phyloP scores from a whole-genome alignment of 371 early-diverging fungal genomes.

The Phascolomyces articulosus region DNA sequence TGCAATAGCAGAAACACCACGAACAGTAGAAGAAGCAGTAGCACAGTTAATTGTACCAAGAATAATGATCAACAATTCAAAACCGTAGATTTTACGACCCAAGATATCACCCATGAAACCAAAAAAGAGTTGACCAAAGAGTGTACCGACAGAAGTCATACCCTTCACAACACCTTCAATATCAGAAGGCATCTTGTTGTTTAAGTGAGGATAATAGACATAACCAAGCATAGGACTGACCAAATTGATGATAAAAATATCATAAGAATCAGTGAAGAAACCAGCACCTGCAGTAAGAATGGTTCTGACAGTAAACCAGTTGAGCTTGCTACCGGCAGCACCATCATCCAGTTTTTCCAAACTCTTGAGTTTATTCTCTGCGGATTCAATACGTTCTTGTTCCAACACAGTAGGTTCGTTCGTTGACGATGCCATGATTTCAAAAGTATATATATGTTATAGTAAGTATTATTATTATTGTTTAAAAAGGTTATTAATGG shows the following conservation, averaged over 20 bases:
- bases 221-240: conserved; percentile 81
- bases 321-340: conserved; percentile 39
- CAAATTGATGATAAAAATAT: conserved; percentile 85
- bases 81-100: conserved; percentile 87
- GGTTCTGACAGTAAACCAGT: conserved; percentile 83
- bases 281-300: conserved; percentile 85
- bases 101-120: conserved; percentile 84
- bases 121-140: conserved; percentile 86
- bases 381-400: conserved; percentile 30
- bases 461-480: not conserved
- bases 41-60: conserved; percentile 82
- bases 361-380: conserved; percentile 38
- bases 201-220: conserved; percentile 63
- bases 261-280: conserved; percentile 90
- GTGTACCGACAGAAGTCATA: conserved; percentile 80
- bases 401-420: conserved; percentile 13
- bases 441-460: no score
- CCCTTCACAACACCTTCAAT: conserved; percentile 82
- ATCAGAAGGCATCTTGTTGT: conserved; percentile 61
- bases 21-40: conserved; percentile 66
- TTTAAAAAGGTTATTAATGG: not conserved
- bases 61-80: conserved; percentile 83
- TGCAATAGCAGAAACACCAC: conserved; percentile 72
- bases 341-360: conserved; percentile 37
- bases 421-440: conserved; percentile 1